Percentiles rank a stretch among this genome's conserved stretches.
Conservation (phyloP, 2,329 filamentous ascomycete species). For the Cercospora canescens region DNA sequence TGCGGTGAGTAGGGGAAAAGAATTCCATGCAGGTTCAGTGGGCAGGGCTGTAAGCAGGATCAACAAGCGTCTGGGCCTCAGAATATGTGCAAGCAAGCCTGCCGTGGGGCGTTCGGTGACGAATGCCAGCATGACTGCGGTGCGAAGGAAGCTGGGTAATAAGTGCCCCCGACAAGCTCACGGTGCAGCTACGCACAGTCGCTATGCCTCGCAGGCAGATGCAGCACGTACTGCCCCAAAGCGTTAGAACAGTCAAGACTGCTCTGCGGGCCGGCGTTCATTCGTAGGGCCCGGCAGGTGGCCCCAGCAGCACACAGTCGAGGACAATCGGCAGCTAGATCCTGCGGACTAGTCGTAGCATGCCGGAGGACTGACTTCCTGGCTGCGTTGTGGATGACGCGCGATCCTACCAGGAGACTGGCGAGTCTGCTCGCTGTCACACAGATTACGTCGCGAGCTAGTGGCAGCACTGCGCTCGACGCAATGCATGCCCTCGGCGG, state of each 20-base stretch:
- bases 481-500: background rate
- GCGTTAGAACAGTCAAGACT: background rate
- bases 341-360: background rate
- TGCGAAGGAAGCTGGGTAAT: conserved; percentile 8
- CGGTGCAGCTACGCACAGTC: background rate
- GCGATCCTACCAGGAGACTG: background rate
- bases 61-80: conserved; percentile 6
- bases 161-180: background rate
- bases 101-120: conserved; percentile 1
- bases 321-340: conserved; percentile 5
- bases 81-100: background rate
- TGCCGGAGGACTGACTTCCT: conserved; percentile 2
- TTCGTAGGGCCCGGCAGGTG: background rate
- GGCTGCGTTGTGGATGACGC: background rate
- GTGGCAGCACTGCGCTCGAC: background rate
- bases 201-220: background rate
- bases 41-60: conserved; percentile 13
- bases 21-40: background rate
- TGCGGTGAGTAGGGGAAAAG: background rate
- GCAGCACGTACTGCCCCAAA: conserved; percentile 8
- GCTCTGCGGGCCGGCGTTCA: background rate
- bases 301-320: background rate
- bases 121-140: background rate
- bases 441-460: background rate
- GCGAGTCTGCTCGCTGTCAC: conserved; percentile 4